Base-by-base conservation (phyloP, 805 yeast species). In the Jamesozyma spencerorum region DNA sequence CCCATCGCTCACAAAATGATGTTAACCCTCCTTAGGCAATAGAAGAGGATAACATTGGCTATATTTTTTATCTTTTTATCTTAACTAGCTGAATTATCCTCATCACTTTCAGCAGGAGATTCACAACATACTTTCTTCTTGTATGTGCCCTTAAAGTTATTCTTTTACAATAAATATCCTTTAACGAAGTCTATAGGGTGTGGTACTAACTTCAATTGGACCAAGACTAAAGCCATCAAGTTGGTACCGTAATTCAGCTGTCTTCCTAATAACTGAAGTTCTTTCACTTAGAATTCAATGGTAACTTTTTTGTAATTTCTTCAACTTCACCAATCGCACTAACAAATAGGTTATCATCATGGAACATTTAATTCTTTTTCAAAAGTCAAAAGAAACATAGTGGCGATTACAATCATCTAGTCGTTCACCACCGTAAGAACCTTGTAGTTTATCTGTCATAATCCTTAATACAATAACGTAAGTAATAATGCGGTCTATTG, bases 401-500 rank as follows among this genome's bases (percentile, higher is more conserved):
- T 62, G 57, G 36, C 68, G 64, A 38, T 68, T 71, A 41, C 70
- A 62, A 13, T 77, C 59, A 52, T 83, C 87, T 35, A 81, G 55
- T 4, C 83, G 51, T 47, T 81, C 82, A 4, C 88, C 92, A 1
- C 90, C 90, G 59, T 81, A 86, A 44, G 76, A 74, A 20, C 76
- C 60, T 87, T 87, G 55, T 88, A 88, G 35, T 65, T 68, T 95
- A 87, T 86, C 59, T 87, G 1, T 65, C 68, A 57, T 95, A 85
- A 48, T 81, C 87, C 4, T 78, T 78, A 34, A 85, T 77, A 53
- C 78, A 87, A 48, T 77, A 85, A 0, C 97, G 96, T 61, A 87
- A 54, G 50, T 84, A 84, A 54, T 86, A 85, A 60, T 74, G 75
- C 3, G 72, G 68, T 18, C 52, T 50, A 35, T 57, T 45, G 5